Conservation (phyloP, 2,329 filamentous ascomycete genomes). For the Aspergillus quadricinctus region DNA sequence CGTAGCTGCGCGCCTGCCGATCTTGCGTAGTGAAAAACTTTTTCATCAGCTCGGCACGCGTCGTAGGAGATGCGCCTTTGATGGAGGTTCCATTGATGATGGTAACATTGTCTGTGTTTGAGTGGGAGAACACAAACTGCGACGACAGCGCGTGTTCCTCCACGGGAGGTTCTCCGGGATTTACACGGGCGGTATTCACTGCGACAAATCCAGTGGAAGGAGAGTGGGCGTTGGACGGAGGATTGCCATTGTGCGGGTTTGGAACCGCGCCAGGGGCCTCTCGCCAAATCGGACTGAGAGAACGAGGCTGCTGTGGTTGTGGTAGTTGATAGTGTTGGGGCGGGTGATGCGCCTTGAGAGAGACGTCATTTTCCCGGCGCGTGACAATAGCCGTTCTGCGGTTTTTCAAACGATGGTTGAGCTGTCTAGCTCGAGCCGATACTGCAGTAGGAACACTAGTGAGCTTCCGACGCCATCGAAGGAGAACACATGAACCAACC, state of each 20-base stretch:
- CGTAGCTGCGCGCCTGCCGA: constrained; percentile 41
- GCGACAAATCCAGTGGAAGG: constrained; percentile 54
- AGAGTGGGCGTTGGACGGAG: constrained; percentile 36
- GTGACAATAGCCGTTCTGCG: constrained; percentile 68
- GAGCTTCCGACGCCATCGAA: neutral
- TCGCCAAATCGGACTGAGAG: constrained; percentile 36
- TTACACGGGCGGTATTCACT: constrained; percentile 50
- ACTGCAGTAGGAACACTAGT: constrained; percentile 39
- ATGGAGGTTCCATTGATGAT: constrained; percentile 46
- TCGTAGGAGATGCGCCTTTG: constrained; percentile 53
- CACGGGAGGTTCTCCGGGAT: constrained; percentile 30
- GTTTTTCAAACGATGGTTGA: constrained; percentile 75
- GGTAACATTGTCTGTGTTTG: constrained; percentile 43
- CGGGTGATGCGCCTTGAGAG: constrained; percentile 27
- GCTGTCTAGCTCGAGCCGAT: constrained; percentile 66
- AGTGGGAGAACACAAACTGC: constrained; percentile 39
- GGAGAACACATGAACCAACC: constrained; percentile 39
- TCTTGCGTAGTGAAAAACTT: constrained; percentile 61
- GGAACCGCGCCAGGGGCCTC: constrained; percentile 28
- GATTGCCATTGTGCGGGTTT: constrained; percentile 23
- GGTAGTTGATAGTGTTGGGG: neutral
- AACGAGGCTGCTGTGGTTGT: constrained; percentile 23
- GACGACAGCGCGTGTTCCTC: constrained; percentile 30
- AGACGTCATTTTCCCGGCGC: constrained; percentile 50
- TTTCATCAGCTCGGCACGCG: constrained; percentile 57